Base-by-base conservation (phyloP, 2,329 filamentous ascomycete genomes). In the Sarocladiaceae sp. region DNA sequence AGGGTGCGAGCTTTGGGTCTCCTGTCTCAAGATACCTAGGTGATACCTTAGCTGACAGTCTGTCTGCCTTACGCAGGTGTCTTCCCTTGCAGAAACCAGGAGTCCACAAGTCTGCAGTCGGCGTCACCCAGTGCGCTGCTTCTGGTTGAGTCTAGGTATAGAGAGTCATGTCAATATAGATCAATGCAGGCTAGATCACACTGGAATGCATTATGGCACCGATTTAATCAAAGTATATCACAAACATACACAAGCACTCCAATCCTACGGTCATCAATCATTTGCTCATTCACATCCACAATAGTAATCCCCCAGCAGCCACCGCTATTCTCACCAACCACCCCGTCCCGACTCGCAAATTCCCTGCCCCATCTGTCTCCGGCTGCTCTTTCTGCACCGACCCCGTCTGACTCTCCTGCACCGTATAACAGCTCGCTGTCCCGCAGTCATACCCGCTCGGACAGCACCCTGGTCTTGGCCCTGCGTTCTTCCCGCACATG, bases 391-490 rank as follows among this genome's bases (percentile, higher is more conserved):
- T 80, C 51, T 73, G 70, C 43, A 81, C 69, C 21, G 74, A 77
- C 6, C 66, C 74, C n/a, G 76, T 82, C 35, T 70, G 67, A 6
- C 69, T 71, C 6, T 65, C 70, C 40, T 66, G 68, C 31, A 59
- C 60, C 4, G 79, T 74, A 23, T 80, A 82, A 64, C 88, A 94
- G 59, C 82, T 88, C 18, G 74, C 76, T 16, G 73, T 72, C 1
- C 85, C 88, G 63, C 88, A 95, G 3, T 63, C 63, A 61, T 83
- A 95, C 2, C 87, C 86, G 33, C 65, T 73, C 0, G 89, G 89
- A 69, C 91, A 97, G 61, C 91, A 97, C 6, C 88, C 89, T 0
- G 88, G 81, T 0, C 83, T 78, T 0, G 74, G 68, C n/a, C 76
- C 75, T 0, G 65, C 74, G 3, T 65, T 67, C 11, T 69, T 45